A percentile compares a stretch with the other conserved stretches of the same genome.
phyloP scores from a whole-genome alignment of 345 rosid species.

The Erysimum cheiranthoides region DNA sequence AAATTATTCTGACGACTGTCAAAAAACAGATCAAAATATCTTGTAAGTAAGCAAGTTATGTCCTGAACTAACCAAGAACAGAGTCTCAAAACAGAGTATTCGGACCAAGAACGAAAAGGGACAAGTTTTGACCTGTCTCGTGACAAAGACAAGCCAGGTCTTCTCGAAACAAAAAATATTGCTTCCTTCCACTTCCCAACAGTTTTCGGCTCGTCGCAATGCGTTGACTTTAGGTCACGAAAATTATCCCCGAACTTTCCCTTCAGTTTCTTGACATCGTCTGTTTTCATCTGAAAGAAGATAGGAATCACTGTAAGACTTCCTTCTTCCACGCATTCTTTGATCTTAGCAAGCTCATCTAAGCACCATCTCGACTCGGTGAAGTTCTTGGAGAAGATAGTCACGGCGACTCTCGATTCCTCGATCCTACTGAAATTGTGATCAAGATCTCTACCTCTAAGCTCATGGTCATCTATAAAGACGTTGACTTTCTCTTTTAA shows the following conservation, averaged over 20 bases:
- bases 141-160: not conserved
- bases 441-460: not conserved
- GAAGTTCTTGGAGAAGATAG: not conserved
- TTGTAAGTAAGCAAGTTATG: not conserved
- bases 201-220: not conserved
- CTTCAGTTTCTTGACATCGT: not conserved
- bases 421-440: not conserved
- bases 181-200: not conserved
- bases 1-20: not conserved
- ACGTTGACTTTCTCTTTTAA: not conserved
- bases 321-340: not conserved
- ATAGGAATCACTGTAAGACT: not conserved
- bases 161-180: not conserved
- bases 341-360: not conserved
- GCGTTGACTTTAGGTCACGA: not conserved
- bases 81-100: not conserved
- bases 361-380: not conserved
- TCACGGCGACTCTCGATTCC: not conserved
- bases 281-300: not conserved
- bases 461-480: constrained; percentile 1
- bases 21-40: not conserved
- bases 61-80: not conserved
- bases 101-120: not conserved
- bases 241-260: not conserved
- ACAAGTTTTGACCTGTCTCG: not conserved